Evolutionary conservation across 257 asterid genomes (phyloP).

Genomic region (Cynanchum wilfordii): DNA sequence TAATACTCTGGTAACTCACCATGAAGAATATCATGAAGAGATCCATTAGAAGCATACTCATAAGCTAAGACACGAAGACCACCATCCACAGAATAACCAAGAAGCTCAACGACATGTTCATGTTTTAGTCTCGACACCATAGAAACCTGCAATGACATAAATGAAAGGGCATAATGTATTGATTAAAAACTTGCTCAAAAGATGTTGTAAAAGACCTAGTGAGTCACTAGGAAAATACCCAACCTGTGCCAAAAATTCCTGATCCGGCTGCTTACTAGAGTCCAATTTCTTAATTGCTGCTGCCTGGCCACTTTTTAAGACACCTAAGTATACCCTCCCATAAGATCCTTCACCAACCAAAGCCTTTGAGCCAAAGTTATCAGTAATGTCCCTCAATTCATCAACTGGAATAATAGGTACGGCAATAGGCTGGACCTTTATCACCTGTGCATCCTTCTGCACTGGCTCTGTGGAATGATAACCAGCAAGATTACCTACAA

Average conservation of each 20-base stretch:
- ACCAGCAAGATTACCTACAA: constrained; percentile 43
- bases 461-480: constrained; percentile 51
- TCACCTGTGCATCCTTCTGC: constrained; percentile 41
- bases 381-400: constrained; percentile 60
- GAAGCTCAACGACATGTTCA: constrained; percentile 60
- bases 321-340: constrained; percentile 70
- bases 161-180: background rate
- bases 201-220: background rate
- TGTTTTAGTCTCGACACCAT: constrained; percentile 74
- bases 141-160: constrained; percentile 47
- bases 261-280: constrained; percentile 82
- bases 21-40: constrained; percentile 76
- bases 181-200: background rate
- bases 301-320: constrained; percentile 48
- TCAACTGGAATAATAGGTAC: constrained; percentile 64
- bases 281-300: constrained; percentile 83
- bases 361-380: constrained; percentile 56
- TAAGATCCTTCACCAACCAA: constrained; percentile 85
- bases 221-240: constrained; percentile 8
- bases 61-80: constrained; percentile 63
- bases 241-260: constrained; percentile 68
- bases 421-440: constrained; percentile 54
- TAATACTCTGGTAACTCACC: constrained; percentile 34
- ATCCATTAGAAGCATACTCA: constrained; percentile 69
- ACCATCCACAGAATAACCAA: constrained; percentile 64